A percentile compares a stretch with the other conserved stretches of the same genome.
phyloP scores from a whole-genome alignment of 345 rosid genomes.

The Gossypium anomalum region DNA sequence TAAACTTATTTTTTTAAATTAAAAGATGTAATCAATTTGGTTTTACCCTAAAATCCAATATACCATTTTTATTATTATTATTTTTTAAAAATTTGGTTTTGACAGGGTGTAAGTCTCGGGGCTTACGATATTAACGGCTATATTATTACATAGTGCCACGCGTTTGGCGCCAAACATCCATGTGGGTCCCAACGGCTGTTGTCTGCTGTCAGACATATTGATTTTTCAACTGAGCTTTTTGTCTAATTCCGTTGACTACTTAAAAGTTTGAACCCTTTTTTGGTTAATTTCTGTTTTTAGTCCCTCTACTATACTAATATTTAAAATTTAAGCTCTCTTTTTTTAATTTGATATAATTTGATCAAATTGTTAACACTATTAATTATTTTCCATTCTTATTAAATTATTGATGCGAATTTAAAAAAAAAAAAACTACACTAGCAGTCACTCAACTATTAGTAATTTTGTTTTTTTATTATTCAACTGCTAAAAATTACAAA shows the following conservation, averaged over 20 bases:
- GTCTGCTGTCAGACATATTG: conserved; percentile 11
- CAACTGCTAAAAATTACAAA: too few species aligned
- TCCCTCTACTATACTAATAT: too few species aligned
- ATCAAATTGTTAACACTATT: too few species aligned
- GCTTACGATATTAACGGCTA: conserved; percentile 44
- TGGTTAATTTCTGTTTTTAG: too few species aligned
- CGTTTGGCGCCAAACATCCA: conserved; percentile 31
- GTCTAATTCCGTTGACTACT: conserved; percentile 32
- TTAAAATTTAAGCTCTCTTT: background rate
- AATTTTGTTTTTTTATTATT: too few species aligned
- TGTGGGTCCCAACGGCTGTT: conserved; percentile 22
- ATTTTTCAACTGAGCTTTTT: conserved; percentile 7
- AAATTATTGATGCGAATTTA: too few species aligned
- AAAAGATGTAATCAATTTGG: background rate
- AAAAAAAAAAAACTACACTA: too few species aligned
- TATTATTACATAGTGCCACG: conserved; percentile 35
- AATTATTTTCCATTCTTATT: too few species aligned
- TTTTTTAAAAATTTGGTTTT: background rate
- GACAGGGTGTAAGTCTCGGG: conserved; percentile 26
- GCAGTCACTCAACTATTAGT: too few species aligned
- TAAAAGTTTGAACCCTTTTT: background rate
- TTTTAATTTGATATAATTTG: background rate
- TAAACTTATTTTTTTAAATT: background rate
- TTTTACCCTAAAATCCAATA: background rate
- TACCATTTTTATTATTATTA: too few species aligned